Base-by-base conservation (phyloP, 192 early-diverging fungal genomes). In the Entophlyctis helioformis region DNA sequence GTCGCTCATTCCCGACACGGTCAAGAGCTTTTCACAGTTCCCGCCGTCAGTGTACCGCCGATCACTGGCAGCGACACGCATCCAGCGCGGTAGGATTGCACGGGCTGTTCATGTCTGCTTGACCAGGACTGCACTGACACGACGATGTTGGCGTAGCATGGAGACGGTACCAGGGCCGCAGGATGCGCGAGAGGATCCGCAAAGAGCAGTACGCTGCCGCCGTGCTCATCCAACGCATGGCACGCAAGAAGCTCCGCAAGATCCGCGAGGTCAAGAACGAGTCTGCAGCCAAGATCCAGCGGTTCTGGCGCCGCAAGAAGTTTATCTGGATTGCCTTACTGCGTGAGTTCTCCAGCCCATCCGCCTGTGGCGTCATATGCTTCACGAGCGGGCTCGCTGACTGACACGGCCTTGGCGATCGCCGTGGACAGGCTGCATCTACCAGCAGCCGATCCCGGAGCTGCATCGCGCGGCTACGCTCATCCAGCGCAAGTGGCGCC, bases 11-110 rank as follows among this genome's bases (percentile, higher is more conserved):
- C 37, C 44, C 9, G 66, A 69, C 15, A 34, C 44, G 13, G 44
- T 48, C 20, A 61, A 59, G 35, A 67, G 66, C 51, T 74, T 73
- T 51, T 76, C 74, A 3, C 69, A 73, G 41, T 76, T 72, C 50
- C 74, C 74, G 25, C 74, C 74, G 12, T 61, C 56, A 25, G 63
- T 73, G 25, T 76, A 76, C 45, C 49, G 70, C 18, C 60, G 70
- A 15, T 73, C 70, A 7, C 47, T 76, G 36, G 69, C 69, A 12
- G 60, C 59, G 23, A 73, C 68, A 4, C 54, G 54, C 21, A 76
- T 76, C 33, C 74, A 76, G 55, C 47, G 74, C 42, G 55, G 63
- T 59, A 50, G 37, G 21, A 10, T 8, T 39, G n/a, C 19, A n/a
- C n/a, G n/a, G n/a, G n/a, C 40, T 41, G 40, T 15, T 34, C 20